Evolutionary conservation across 768 basidiomycete genomes (phyloP), one percentile per base, ranked within the genome.

Genomic region (Nidula microcarpa): DNA sequence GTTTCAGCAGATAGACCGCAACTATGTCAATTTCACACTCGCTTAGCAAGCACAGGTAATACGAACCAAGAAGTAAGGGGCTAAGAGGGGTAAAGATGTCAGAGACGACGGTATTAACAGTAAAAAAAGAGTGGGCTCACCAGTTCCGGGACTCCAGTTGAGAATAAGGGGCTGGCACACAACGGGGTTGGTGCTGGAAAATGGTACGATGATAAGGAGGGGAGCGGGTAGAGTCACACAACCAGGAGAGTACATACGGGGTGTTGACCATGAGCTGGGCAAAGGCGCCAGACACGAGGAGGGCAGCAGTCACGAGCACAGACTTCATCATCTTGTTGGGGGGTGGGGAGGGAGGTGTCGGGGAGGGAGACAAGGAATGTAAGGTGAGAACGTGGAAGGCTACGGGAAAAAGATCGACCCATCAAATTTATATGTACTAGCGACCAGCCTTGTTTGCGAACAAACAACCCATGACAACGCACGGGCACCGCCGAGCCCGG

Each of bases 41-140:
- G 50, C 39, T 34, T 34, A 39, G 47, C 43, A 56, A 46, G 13
- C 23, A 39, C 6, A 51, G 47, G 44, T 30, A 52, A 36, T 9
- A 76, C 85, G 50, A 66, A 89, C 88, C 75, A 88, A 58, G 60
- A 71, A 80, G 75, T 77, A 89, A 34, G 87, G 85, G 35, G 68
- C 86, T 89, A 52, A 50, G 49, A 49, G 48, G 16, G 35, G 3
- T 43, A 61, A n/a, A 55, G 1, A 4, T 41, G 67, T 35, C 53
- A 51, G 8, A 52, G 8, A 32, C 23, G 23, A 43, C 34, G 45
- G 23, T 23, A 10, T 46, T 46, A 50, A 33, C 4, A 18, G 14
- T 1, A 35, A 43, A 35, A 55, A 55, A 32, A 23, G 14, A 7
- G 34, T 45, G 37, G 41, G 11, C 85, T 55, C 62, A 86, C 87